Percentiles rank a stretch among this genome's conserved stretches.
These are phyloP conservation scores for Rauvolfia tetraphylla DNA, from an alignment of 257 asterid genomes.

Conservation along the genomic window DNA sequence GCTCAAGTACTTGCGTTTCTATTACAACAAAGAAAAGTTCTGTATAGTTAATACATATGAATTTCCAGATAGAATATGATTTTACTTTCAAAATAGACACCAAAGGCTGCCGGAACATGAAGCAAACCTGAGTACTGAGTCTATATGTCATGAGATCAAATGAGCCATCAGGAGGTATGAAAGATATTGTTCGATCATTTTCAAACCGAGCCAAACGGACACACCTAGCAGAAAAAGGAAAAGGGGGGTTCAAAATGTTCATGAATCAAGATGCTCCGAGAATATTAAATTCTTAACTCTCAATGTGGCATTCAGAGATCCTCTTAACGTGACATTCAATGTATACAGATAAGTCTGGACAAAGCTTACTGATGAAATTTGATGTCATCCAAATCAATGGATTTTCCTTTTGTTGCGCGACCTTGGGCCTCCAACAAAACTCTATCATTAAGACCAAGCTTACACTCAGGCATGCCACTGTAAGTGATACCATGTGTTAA, in stretches of 20 bases:
- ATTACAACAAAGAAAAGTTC: neutral
- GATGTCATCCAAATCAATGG: constrained; percentile 51
- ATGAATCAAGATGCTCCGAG: neutral
- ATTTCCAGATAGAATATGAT: neutral
- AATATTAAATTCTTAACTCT: neutral
- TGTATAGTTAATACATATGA: neutral
- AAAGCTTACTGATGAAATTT: constrained; percentile 51
- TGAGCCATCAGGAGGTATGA: constrained; percentile 56
- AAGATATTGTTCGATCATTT: constrained; percentile 49
- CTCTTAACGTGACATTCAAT: neutral
- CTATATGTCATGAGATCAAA: constrained; percentile 60
- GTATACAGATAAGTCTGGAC: neutral
- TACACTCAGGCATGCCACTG: constrained; percentile 55
- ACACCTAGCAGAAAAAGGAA: constrained; percentile 31
- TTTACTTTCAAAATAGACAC: neutral
- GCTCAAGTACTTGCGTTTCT: neutral
- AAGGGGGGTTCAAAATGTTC: neutral
- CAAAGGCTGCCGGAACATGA: constrained; percentile 3
- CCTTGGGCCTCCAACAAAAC: constrained; percentile 53
- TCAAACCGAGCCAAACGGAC: constrained; percentile 57
- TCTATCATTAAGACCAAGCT: constrained; percentile 50
- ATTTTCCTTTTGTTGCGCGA: constrained; percentile 45
- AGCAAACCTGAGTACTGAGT: constrained; percentile 45
- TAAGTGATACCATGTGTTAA: constrained; percentile 9
- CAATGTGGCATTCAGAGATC: neutral